A percentile compares a stretch with the other conserved stretches of the same genome.
Evolutionary conservation across 257 asterid species (phyloP).

Genomic region (Solanum corneliomulleri): DNA sequence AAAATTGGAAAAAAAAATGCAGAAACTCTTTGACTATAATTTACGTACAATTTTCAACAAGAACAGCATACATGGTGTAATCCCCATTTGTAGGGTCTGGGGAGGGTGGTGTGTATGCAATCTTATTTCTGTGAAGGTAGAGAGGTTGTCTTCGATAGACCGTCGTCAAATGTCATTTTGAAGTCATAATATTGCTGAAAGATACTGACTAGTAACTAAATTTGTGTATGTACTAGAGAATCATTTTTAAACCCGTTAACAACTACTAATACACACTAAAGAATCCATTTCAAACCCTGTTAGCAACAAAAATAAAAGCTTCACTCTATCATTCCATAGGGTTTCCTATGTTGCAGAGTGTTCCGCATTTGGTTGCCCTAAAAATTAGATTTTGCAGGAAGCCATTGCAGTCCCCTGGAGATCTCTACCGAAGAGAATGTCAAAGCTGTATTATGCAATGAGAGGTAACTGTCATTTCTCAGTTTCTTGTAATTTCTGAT

Average conservation of each 20-base stretch:
- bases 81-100: background rate
- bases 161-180: background rate
- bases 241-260: background rate
- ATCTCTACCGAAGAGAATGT: slow-evolving; percentile 70
- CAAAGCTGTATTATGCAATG: slow-evolving; percentile 80
- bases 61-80: background rate
- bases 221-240: background rate
- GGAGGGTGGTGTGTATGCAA: background rate
- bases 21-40: background rate
- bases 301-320: background rate
- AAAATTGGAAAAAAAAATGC: background rate
- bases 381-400: slow-evolving; percentile 35
- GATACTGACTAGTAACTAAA: background rate
- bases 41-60: background rate
- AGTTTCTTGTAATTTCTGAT: background rate
- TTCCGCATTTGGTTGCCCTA: background rate
- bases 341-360: background rate
- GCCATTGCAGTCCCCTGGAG: slow-evolving; percentile 85
- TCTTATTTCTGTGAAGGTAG: background rate
- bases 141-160: background rate
- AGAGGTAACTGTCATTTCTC: slow-evolving; percentile 44
- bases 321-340: background rate
- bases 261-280: background rate
- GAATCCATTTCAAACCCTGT: background rate
- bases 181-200: background rate